Evolutionary conservation across 345 rosid genomes (phyloP), one percentile per base, ranked within the genome.

Genomic region (Durio zibethinus): DNA sequence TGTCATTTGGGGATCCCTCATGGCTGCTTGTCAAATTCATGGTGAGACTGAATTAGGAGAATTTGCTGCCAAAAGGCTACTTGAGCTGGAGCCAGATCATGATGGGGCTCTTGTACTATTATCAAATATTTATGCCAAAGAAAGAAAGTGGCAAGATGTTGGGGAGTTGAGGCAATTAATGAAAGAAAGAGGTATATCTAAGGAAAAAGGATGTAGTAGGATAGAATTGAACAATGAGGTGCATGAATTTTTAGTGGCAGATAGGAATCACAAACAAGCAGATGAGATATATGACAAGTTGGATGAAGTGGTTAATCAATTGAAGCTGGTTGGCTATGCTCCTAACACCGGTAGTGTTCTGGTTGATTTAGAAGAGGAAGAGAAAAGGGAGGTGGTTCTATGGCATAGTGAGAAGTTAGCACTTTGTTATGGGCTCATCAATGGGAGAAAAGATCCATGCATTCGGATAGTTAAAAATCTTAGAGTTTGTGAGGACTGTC

Each of bases 121-220:
- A 78, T 87, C 97, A 4, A 92, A 92, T 84, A 88, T 93, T 31
- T 87, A 88, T 20, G 93, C 97, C 2, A 80, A 83, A 83, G 91
- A 86, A 76, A 84, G 80, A 72, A 88, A 88, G 81, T 92, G 93
- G 93, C 84, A 88, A 10, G 87, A 86, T 66, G 92, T 85, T 2
- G 89, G 87, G 57, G 87, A 82, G 81, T 6, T 93, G 71, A 85
- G 97, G 74, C 76, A 84, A 20, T 56, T 53, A 53, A 86, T 92
- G 89, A 86, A 86, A 48, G 84, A 85, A 66, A 82, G 60, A 65
- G 87, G 85, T 33, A 79, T 87, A 79, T 75, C 67, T 75, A 92
- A 92, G 78, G 90, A 85, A 78, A 89, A 80, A 67, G 97, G 90
- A 35, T 83, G 82, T 62, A 90, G 98, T 76, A 84, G 88, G 76